Evolutionary conservation across 768 basidiomycete species (phyloP).

Genomic region (Arthromyces matolae): DNA sequence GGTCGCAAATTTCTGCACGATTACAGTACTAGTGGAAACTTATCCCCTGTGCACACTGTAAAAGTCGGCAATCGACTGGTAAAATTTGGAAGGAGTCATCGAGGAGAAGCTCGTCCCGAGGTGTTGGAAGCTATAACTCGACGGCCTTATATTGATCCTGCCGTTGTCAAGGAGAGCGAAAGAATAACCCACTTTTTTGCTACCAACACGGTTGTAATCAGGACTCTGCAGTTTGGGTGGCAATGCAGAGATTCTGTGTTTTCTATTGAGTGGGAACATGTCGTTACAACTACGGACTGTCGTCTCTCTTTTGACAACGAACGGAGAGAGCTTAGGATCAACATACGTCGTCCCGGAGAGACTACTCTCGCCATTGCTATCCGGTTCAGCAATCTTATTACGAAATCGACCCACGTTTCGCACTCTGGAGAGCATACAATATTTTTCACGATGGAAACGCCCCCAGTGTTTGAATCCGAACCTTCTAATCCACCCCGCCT

Average conservation of each 20-base stretch:
- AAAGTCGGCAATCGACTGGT: constrained; percentile 30
- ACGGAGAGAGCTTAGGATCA: constrained; percentile 45
- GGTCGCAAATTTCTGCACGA: constrained; percentile 40
- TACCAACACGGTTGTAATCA: constrained; percentile 27
- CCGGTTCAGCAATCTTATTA: constrained; percentile 40
- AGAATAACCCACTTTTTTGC: constrained; percentile 27
- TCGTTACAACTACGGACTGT: constrained; percentile 22
- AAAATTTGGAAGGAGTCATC: constrained; percentile 29
- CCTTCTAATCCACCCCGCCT: constrained; percentile 22
- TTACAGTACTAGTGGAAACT: constrained; percentile 36
- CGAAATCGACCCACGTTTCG: constrained; percentile 34
- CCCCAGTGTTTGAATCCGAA: constrained; percentile 36
- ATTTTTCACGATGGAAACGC: constrained; percentile 38
- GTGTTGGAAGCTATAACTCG: constrained; percentile 35
- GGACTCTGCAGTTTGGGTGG: constrained; percentile 56
- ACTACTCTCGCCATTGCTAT: constrained; percentile 37
- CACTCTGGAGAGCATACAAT: constrained; percentile 31
- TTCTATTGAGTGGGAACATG: constrained; percentile 58
- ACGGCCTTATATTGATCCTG: constrained; percentile 41
- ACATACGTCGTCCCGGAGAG: constrained; percentile 18
- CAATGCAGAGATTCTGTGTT: constrained; percentile 53
- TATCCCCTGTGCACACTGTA: constrained; percentile 17
- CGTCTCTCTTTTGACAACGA: constrained; percentile 37
- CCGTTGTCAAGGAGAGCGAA: constrained; percentile 30
- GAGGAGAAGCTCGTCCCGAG: constrained; percentile 23